A percentile compares a stretch with the other conserved stretches of the same genome.
Conservation (phyloP, 768 basidiomycete genomes). For the Pleurotus citrinopileatus region DNA sequence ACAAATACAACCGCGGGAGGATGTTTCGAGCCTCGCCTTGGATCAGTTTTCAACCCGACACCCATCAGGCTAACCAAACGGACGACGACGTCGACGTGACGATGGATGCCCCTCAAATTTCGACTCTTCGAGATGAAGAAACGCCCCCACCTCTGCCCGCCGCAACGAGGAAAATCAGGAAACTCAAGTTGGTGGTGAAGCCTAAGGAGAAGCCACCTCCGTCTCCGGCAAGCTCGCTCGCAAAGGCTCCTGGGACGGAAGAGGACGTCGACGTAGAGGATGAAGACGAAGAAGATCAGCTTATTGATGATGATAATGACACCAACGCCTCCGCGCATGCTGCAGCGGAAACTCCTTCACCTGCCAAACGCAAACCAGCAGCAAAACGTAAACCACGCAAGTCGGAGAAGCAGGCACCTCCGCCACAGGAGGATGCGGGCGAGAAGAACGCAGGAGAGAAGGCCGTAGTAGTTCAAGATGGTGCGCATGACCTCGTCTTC, state of each 20-base stretch:
- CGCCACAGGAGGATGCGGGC: conserved; percentile 21
- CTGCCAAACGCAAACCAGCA: conserved; percentile 14
- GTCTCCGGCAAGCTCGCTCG: conserved; percentile 15
- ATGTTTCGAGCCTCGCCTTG: conserved; percentile 65
- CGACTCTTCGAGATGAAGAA: conserved; percentile 70
- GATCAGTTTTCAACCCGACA: conserved; percentile 50
- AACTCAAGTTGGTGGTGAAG: conserved; percentile 44
- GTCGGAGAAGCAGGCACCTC: conserved; percentile 4
- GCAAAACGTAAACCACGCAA: conserved; percentile 10
- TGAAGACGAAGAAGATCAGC: conserved; percentile 76
- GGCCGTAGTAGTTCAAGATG: conserved; percentile 27
- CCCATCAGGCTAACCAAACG: conserved; percentile 27
- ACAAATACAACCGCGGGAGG: conserved; percentile 10
- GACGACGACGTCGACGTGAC: conserved; percentile 46
- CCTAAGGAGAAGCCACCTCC: conserved; percentile 25
- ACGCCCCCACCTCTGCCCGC: conserved; percentile 57
- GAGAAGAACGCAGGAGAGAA: conserved; percentile 49
- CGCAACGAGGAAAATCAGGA: conserved; percentile 36
- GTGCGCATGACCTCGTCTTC: conserved; percentile 34
- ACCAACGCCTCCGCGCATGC: conserved; percentile 29
- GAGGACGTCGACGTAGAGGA: conserved; percentile 59
- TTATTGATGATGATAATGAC: conserved; percentile 70
- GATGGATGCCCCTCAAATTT: conserved; percentile 84
- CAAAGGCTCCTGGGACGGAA: neutral
- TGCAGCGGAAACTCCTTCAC: conserved; percentile 26